Conservation (phyloP, 2,329 filamentous ascomycete genomes). For the Monosporascus sp. region DNA sequence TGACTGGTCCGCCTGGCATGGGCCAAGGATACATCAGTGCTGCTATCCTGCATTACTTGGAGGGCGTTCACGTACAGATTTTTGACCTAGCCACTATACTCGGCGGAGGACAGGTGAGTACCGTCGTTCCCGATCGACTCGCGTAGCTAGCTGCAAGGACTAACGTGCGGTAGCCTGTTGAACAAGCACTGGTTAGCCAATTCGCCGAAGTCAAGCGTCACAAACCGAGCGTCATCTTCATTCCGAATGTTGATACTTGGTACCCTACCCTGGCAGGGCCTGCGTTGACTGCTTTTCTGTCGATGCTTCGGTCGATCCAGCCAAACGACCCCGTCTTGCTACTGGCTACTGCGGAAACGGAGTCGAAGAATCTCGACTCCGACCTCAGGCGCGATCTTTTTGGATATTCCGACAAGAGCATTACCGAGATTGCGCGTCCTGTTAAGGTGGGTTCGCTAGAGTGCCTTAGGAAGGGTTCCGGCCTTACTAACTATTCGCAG, state of each 20-base stretch:
- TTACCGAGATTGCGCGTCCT: conserved; percentile 65
- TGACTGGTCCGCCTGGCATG: conserved; percentile 82
- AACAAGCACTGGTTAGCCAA: conserved; percentile 83
- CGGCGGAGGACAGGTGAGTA: conserved; percentile 69
- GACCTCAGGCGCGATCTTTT: conserved; percentile 74
- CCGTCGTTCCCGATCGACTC: neutral
- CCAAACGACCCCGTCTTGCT: conserved; percentile 86
- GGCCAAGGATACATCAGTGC: conserved; percentile 85
- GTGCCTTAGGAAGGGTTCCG: neutral
- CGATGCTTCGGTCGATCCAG: conserved; percentile 75
- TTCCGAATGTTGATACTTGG: conserved; percentile 88
- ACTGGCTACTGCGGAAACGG: conserved; percentile 75
- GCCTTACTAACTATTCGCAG: conserved; percentile 31
- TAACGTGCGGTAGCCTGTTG: conserved; percentile 52
- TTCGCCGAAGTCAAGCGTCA: conserved; percentile 91
- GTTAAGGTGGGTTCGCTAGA: conserved; percentile 43
- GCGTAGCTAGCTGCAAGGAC: conserved; percentile 7
- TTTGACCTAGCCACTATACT: conserved; percentile 87
- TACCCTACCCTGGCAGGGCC: conserved; percentile 59
- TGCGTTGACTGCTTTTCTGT: conserved; percentile 74
- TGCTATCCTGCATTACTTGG: conserved; percentile 83
- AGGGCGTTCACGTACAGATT: conserved; percentile 89
- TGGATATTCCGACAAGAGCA: conserved; percentile 76
- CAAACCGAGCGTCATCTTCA: conserved; percentile 92
- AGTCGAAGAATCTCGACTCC: conserved; percentile 54